A percentile compares a stretch with the other conserved stretches of the same genome.
These are phyloP conservation scores for Candida broadrunensis DNA, from an alignment of 805 yeast species.

Conservation along the genomic window DNA sequence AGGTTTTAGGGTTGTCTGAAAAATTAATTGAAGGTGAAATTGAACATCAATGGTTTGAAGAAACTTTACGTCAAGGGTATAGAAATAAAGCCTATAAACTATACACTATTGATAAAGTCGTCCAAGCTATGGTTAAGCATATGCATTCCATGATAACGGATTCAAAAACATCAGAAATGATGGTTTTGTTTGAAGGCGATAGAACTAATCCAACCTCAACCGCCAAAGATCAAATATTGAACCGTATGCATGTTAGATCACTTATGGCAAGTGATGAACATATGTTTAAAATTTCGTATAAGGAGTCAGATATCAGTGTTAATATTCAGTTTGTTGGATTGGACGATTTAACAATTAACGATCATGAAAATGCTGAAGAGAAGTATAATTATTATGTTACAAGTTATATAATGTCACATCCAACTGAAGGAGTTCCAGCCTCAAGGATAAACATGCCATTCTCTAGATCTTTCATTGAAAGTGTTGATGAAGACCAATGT, in stretches of 20 bases:
- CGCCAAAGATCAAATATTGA: constrained; percentile 83
- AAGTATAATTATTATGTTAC: constrained; percentile 93
- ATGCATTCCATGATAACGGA: constrained; percentile 83
- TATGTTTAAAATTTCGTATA: constrained; percentile 82
- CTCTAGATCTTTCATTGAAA: constrained; percentile 55
- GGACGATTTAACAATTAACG: constrained; percentile 78
- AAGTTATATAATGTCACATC: constrained; percentile 89
- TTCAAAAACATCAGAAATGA: constrained; percentile 72
- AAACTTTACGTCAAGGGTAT: constrained; percentile 90
- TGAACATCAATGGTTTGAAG: constrained; percentile 95
- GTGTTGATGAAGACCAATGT: constrained; percentile 51
- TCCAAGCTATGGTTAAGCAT: constrained; percentile 71
- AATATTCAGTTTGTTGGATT: constrained; percentile 80
- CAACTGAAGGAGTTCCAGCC: constrained; percentile 92
- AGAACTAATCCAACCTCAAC: constrained; percentile 62
- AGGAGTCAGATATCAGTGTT: constrained; percentile 49
- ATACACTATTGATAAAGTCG: constrained; percentile 89
- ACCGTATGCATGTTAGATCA: constrained; percentile 82
- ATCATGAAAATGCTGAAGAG: constrained; percentile 71
- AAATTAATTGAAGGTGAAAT: constrained; percentile 82
- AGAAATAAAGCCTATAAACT: constrained; percentile 89
- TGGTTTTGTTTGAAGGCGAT: constrained; percentile 80
- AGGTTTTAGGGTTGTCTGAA: constrained; percentile 72
- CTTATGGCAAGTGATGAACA: constrained; percentile 81
- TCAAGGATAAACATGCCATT: constrained; percentile 78